Conservation (phyloP, 2,329 filamentous ascomycete genomes). For the Cryphonectria naterciae region DNA sequence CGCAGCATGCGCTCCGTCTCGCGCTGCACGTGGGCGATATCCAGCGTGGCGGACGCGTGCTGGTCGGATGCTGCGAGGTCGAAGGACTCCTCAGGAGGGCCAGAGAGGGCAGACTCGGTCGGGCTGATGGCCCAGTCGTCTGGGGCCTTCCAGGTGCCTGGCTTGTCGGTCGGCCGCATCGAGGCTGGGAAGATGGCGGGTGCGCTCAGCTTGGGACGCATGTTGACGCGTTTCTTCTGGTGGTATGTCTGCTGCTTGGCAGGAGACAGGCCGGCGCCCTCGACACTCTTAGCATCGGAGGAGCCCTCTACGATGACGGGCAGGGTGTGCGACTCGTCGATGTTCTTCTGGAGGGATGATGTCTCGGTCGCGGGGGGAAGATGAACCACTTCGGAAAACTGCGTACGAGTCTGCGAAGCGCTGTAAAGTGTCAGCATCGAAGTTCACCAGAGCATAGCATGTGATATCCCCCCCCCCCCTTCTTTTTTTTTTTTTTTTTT, state of each 20-base stretch:
- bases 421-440: neutral
- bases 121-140: slow-evolving; percentile 26
- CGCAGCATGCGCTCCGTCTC: slow-evolving; percentile 60
- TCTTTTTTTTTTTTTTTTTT: too few relatives aligned
- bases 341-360: neutral
- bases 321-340: slow-evolving; percentile 12
- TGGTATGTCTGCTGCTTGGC: slow-evolving; percentile 30
- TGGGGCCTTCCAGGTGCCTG: slow-evolving; percentile 29
- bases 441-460: neutral
- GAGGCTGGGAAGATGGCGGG: slow-evolving; percentile 20
- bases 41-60: slow-evolving; percentile 34
- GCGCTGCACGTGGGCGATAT: slow-evolving; percentile 49
- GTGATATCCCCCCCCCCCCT: too few relatives aligned
- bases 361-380: neutral
- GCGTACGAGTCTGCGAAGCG: neutral
- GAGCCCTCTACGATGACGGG: slow-evolving; percentile 16
- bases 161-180: slow-evolving; percentile 18
- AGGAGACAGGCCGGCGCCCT: too few relatives aligned
- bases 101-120: slow-evolving; percentile 23
- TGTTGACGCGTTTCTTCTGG: slow-evolving; percentile 35
- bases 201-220: slow-evolving; percentile 34
- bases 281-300: slow-evolving; percentile 6
- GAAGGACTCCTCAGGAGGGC: slow-evolving; percentile 5
- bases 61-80: slow-evolving; percentile 21
- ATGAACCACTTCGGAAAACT: slow-evolving; percentile 15